Base-by-base conservation (phyloP, 2,329 filamentous ascomycete genomes). In the Nemania sp. region DNA sequence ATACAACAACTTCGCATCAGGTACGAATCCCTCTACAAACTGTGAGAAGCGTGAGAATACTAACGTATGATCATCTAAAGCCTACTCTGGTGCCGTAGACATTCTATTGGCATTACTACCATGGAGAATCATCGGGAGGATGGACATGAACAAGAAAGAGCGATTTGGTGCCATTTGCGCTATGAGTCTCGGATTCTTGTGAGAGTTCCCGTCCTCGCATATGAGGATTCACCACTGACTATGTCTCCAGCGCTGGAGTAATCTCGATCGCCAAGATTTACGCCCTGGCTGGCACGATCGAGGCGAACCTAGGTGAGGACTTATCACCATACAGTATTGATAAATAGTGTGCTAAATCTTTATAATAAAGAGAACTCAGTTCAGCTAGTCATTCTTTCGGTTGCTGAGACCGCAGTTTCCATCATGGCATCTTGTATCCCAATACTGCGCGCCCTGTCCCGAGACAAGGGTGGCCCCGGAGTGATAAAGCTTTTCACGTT, bases 181-280 rank as follows among this genome's bases (percentile, higher is more conserved):
- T 9, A 79, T 80, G 78, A 77, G 75, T 63, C 75, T 79, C 68
- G 78, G 78, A 1, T 57, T 79, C 2, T 76, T 79, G 76, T 77
- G 66, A 65, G 73, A 50, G 4, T 15, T 20, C 17, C 15, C 35
- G 5, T 17, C 15, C 9, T 10, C 12, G 5, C n/a, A 45, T n/a
- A 39, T 15, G 3, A 15, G 2, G 15, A 3, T 1, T 32, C 5
- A 4, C 15, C 18, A 13, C 56, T 55, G 47, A 61, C 10, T 57
- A 20, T 17, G 54, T 47, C 3, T 29, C 51, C 51, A 76, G 74
- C 29, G 74, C 73, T 11, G 74, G 72, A 0, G 65, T 66, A 2
- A 71, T 73, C 1, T 72, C 74, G 3, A 67, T 74, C 17, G 57
- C 72, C 20, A 75, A 74, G 60, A 72, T 72, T 12, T 69, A 65